Evolutionary conservation across 257 asterid species (phyloP), one percentile per base, ranked within the genome.

Genomic region (Fraxinus anomala): DNA sequence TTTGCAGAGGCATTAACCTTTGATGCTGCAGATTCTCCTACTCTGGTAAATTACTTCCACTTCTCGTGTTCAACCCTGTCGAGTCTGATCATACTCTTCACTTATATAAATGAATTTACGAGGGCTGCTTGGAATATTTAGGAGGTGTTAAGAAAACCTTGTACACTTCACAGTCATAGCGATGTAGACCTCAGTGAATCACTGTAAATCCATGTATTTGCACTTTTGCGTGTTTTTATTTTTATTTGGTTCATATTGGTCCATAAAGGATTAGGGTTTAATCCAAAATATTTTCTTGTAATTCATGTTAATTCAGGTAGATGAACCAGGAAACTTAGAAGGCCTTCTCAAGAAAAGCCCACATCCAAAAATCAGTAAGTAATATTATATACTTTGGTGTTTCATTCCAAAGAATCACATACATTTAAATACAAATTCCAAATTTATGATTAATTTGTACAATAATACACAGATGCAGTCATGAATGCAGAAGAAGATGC

Each of bases 401-500:
- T 13, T 44, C 54, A 13, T 44, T 44, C 54, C n/a, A 6, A 44
- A 44, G 3, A 44, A 14, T 44, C 19, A 44, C 54, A 44, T 44
- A 40, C 3, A 10, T 11, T 40, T 9, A 40, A 17, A 54, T 17
- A 54, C 24, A 19, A 3, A 54, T 17, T 54, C 4, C 1, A 23
- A 16, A 21, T 24, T 28, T 24, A 1, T 19, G 6, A 4, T 6
- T 47, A 39, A 31, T 21, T 59, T 9, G 39, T 49, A 6, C 14
- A 36, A 39, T 71, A 56, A n/a, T 39, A 33, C 30, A 66, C 71
- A 85, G 88, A 85, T 85, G 88, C 44, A 74, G 79, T 5, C 19
- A 77, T 68, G 86, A 80, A 74, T 85, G 88, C 72, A 63, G 86
- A 56, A 42, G 80, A 47, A 80, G 88, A 74, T 85, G 86, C 77